Evolutionary conservation across 2,329 filamentous ascomycete species (phyloP).

Genomic region (Botrytis tulipae): DNA sequence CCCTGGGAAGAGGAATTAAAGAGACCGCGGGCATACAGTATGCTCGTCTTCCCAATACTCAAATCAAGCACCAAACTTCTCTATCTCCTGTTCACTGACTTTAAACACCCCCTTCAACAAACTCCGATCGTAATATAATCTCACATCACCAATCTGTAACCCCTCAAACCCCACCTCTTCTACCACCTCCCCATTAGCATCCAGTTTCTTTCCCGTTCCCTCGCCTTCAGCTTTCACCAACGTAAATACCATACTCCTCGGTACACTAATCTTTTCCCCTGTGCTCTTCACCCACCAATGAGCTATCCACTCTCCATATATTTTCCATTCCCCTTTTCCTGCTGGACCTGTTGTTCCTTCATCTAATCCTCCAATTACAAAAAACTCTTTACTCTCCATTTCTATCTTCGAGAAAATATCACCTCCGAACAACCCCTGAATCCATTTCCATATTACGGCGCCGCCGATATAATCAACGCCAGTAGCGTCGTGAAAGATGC

Average conservation of each 20-base stretch:
- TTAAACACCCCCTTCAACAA: constrained; percentile 14
- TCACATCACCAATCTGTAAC: constrained; percentile 23
- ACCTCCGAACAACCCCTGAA: constrained; percentile 3
- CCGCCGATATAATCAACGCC: constrained; percentile 13
- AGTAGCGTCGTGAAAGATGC: constrained; percentile 14
- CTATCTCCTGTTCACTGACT: constrained; percentile 20
- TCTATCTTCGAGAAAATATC: neutral
- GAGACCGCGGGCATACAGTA: neutral
- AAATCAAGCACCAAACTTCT: constrained; percentile 17
- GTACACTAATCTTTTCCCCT: constrained; percentile 15
- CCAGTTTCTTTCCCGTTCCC: neutral
- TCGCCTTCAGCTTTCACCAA: constrained; percentile 21
- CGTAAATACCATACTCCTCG: constrained; percentile 21
- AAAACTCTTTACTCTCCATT: constrained; percentile 11
- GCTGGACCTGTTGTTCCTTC: neutral
- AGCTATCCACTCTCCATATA: constrained; percentile 21
- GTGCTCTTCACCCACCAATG: constrained; percentile 21
- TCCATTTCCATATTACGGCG: constrained; percentile 16
- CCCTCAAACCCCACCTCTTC: constrained; percentile 22
- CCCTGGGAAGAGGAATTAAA: neutral
- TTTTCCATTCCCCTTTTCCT: constrained; percentile 4
- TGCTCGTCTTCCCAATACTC: neutral
- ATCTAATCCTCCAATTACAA: neutral
- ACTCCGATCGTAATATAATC: constrained; percentile 25
- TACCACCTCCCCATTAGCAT: neutral